Evolutionary conservation across 768 basidiomycete species (phyloP).

Genomic region (Hygrophorus russula): DNA sequence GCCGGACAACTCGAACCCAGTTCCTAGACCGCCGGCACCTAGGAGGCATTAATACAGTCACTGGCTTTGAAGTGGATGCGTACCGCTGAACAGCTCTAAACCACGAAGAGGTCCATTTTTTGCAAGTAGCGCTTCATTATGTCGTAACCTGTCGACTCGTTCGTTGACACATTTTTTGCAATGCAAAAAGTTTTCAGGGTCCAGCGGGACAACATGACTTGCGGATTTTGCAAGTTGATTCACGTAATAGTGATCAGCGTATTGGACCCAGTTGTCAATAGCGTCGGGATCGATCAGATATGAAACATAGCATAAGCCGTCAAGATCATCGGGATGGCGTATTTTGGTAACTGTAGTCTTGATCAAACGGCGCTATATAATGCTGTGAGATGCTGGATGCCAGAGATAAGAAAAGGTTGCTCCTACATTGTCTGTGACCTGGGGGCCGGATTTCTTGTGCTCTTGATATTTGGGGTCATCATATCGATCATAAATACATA

Average conservation of each 20-base stretch:
- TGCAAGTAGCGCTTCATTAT: slow-evolving; percentile 18
- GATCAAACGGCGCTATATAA: slow-evolving; percentile 31
- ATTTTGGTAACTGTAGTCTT: slow-evolving; percentile 20
- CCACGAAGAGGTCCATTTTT: slow-evolving; percentile 38
- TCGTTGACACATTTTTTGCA: slow-evolving; percentile 31
- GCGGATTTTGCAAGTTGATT: slow-evolving; percentile 19
- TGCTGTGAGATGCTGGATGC: not conserved
- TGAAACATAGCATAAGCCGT: slow-evolving; percentile 44
- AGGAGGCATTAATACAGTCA: not conserved
- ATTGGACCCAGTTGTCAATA: slow-evolving; percentile 36
- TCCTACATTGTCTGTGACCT: slow-evolving; percentile 34
- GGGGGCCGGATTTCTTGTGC: slow-evolving; percentile 2
- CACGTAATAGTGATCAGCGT: slow-evolving; percentile 51
- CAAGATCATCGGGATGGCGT: slow-evolving; percentile 25
- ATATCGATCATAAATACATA: slow-evolving; percentile 36
- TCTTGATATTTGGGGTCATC: slow-evolving; percentile 23
- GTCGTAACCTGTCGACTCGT: slow-evolving; percentile 19
- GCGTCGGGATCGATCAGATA: slow-evolving; percentile 20
- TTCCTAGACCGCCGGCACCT: slow-evolving; percentile 71
- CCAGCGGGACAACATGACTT: slow-evolving; percentile 11
- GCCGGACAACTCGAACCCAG: slow-evolving; percentile 50
- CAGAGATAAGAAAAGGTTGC: not conserved
- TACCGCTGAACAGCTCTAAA: slow-evolving; percentile 64
- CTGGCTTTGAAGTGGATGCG: slow-evolving; percentile 6
- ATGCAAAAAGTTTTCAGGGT: slow-evolving; percentile 14